phyloP scores from a whole-genome alignment of 2,329 filamentous ascomycete species.

The Talaromyces sp. region DNA sequence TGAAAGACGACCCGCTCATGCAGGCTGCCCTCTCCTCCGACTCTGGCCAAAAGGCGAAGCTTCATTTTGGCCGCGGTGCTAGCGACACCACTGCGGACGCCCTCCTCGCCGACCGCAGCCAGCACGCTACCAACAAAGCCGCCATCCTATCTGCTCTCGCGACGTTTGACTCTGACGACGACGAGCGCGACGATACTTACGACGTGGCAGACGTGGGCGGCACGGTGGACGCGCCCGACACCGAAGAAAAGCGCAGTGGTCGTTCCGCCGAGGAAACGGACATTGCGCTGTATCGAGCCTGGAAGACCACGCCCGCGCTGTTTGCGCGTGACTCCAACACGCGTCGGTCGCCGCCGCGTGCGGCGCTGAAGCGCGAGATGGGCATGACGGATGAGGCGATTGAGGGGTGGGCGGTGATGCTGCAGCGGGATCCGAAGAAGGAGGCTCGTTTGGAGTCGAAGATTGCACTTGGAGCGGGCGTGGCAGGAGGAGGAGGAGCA shows the following conservation, averaged over 20 bases:
- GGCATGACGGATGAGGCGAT: slow-evolving; percentile 90
- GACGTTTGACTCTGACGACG: slow-evolving; percentile 87
- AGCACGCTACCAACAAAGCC: slow-evolving; percentile 66
- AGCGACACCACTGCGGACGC: slow-evolving; percentile 64
- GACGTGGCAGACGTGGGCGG: slow-evolving; percentile 89
- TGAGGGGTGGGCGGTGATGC: slow-evolving; percentile 90
- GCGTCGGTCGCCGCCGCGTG: slow-evolving; percentile 58
- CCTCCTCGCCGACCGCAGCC: slow-evolving; percentile 60
- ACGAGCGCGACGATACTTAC: slow-evolving; percentile 96
- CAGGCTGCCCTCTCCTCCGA: slow-evolving; percentile 61
- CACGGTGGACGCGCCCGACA: slow-evolving; percentile 61
- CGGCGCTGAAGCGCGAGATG: slow-evolving; percentile 65
- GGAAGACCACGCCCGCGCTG: slow-evolving; percentile 56
- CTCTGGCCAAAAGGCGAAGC: slow-evolving; percentile 31
- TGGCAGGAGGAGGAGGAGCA: slow-evolving; percentile 10
- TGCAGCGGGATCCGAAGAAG: slow-evolving; percentile 65
- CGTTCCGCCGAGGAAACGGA: slow-evolving; percentile 4
- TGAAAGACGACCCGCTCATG: slow-evolving; percentile 76
- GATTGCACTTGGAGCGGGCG: slow-evolving; percentile 60
- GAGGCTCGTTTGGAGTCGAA: slow-evolving; percentile 66
- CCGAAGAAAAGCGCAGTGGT: slow-evolving; percentile 44
- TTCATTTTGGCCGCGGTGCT: slow-evolving; percentile 72
- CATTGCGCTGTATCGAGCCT: slow-evolving; percentile 67
- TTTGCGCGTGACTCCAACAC: slow-evolving; percentile 71
- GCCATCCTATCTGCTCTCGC: slow-evolving; percentile 84